A percentile compares a stretch with the other conserved stretches of the same genome.
Evolutionary conservation across 192 early-diverging fungal species (phyloP).

Genomic region (Entomortierella lignicola): DNA sequence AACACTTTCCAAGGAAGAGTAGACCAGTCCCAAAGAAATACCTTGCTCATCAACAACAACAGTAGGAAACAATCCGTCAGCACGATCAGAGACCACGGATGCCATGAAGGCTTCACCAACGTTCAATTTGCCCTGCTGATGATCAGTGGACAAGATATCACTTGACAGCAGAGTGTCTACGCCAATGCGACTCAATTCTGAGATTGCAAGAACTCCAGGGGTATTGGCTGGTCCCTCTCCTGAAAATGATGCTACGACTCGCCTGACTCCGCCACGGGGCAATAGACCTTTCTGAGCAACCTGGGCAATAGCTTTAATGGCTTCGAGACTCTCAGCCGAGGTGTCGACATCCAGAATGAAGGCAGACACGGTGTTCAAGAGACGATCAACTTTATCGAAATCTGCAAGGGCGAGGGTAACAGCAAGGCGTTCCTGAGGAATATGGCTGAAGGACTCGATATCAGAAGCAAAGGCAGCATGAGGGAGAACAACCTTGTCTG

Average conservation of each 20-base stretch:
- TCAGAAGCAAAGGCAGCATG: constrained; percentile 34
- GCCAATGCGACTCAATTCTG: constrained; percentile 40
- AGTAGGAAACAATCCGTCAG: constrained; percentile 93
- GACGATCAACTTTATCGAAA: constrained; percentile 12
- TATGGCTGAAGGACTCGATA: constrained; percentile 31
- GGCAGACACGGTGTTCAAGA: constrained; percentile 39
- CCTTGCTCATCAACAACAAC: constrained; percentile 92
- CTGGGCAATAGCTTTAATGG: constrained; percentile 32
- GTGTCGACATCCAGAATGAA: constrained; percentile 39
- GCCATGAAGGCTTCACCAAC: constrained; percentile 70
- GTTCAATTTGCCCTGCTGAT: constrained; percentile 56
- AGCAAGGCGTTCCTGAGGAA: constrained; percentile 60
- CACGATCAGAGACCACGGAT: constrained; percentile 77
- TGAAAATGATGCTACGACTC: constrained; percentile 44
- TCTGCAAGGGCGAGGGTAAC: constrained; percentile 25
- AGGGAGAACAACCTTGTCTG: constrained; percentile 58
- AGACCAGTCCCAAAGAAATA: constrained; percentile 92
- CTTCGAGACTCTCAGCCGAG: constrained; percentile 20
- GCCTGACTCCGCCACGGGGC: constrained; percentile 56
- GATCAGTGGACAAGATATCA: constrained; percentile 45
- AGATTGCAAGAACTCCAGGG: constrained; percentile 40
- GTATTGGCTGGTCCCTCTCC: constrained; percentile 12
- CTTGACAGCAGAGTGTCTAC: constrained; percentile 52
- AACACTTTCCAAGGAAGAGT: constrained; percentile 88
- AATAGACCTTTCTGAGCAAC: constrained; percentile 45